These are phyloP conservation scores for Aureobasidium zeae DNA, from an alignment of 2,329 filamentous ascomycete genomes.

Conservation along the genomic window DNA sequence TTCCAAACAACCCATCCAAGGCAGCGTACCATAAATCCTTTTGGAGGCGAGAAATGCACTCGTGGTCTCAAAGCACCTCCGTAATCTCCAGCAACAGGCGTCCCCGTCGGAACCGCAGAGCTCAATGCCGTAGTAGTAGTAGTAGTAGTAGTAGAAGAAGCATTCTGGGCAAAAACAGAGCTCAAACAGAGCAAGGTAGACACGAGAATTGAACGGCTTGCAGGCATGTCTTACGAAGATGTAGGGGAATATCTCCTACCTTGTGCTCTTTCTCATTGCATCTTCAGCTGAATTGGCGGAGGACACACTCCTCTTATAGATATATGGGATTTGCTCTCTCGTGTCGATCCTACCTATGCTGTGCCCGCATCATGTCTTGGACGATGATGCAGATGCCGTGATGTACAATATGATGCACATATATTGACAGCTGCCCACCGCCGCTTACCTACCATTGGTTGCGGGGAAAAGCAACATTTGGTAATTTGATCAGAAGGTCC, in stretches of 20 bases:
- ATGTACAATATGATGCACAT: too few relatives aligned
- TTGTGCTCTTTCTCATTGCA: background rate
- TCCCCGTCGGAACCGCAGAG: constrained; percentile 14
- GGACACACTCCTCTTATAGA: constrained; percentile 2
- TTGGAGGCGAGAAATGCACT: constrained; percentile 19
- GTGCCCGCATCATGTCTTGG: background rate
- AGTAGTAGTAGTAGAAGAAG: too few relatives aligned
- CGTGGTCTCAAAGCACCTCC: constrained; percentile 17
- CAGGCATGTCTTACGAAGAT: too few relatives aligned
- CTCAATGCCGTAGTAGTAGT: too few relatives aligned
- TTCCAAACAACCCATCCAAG: background rate
- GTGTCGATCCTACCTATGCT: constrained; percentile 7
- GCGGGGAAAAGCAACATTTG: too few relatives aligned
- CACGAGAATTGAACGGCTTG: background rate
- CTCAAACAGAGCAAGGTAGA: constrained; percentile 5
- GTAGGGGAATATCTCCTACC: too few relatives aligned
- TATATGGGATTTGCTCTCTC: constrained; percentile 1
- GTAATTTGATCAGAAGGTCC: too few relatives aligned
- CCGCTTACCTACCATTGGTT: too few relatives aligned
- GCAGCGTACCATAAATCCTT: constrained; percentile 15
- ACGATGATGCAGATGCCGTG: background rate
- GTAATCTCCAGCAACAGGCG: constrained; percentile 18
- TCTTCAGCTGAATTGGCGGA: too few relatives aligned
- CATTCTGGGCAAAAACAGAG: constrained; percentile 9
- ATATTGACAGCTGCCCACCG: too few relatives aligned